Base-by-base conservation (phyloP, 257 asterid genomes). In the Parsonsia alboflavescens region DNA sequence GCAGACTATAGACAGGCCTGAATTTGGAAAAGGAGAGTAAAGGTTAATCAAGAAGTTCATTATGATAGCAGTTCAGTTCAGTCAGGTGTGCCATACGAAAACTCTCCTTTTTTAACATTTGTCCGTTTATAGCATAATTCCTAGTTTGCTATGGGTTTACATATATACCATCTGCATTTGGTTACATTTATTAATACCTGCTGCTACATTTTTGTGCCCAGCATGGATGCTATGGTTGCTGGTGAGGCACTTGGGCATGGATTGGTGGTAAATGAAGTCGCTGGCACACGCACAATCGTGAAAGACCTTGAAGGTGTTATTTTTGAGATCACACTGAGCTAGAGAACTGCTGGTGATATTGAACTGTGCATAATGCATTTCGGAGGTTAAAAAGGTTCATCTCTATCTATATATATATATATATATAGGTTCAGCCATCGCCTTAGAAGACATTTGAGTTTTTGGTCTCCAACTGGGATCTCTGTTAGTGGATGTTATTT, bases 141-240 rank as follows among this genome's bases (percentile, higher is more conserved):
- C 56, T n/a, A n/a, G n/a, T n/a, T n/a, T n/a, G n/a, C n/a, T n/a
- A n/a, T n/a, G n/a, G n/a, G n/a, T n/a, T n/a, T n/a, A n/a, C n/a
- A n/a, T n/a, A n/a, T n/a, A n/a, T n/a, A n/a, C n/a, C n/a, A n/a
- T n/a, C n/a, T n/a, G n/a, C n/a, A n/a, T n/a, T n/a, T n/a, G n/a
- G n/a, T n/a, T n/a, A n/a, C n/a, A n/a, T n/a, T n/a, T n/a, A n/a
- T n/a, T n/a, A n/a, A n/a, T n/a, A n/a, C n/a, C n/a, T n/a, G n/a
- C 39, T 33, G 39, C 39, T 33, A 33, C 39, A 56, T 42, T 54
- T 58, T 15, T 76, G 10, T 76, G 56, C 73, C 84, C 91, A 91
- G 97, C 77, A 89, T 92, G 92, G 96, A 94, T 83, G 80, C 68
- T 49, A 73, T 92, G 86, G 99, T 94, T 46, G 78, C 85, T 30